Evolutionary conservation across 2,329 filamentous ascomycete genomes (phyloP).

Genomic region (Epichloe gansuensis): DNA sequence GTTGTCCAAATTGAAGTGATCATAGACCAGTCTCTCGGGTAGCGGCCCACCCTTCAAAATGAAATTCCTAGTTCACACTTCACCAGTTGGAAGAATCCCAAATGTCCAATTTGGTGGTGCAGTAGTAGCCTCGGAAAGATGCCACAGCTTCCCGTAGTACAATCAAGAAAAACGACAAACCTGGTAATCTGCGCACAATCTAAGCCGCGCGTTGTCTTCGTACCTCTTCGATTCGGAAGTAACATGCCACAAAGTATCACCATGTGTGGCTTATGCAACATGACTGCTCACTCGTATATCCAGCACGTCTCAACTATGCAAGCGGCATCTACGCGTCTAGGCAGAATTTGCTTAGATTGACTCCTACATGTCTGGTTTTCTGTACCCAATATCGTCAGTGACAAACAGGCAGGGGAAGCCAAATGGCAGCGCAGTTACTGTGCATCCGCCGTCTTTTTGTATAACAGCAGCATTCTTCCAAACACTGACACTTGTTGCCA

Average conservation of each 20-base stretch:
- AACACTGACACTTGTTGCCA: not conserved
- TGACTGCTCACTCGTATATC: not conserved
- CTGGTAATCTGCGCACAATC: too few species aligned
- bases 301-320: not conserved
- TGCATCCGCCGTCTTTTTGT: not conserved
- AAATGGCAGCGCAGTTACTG: not conserved
- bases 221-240: too few species aligned
- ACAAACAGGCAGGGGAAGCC: not conserved
- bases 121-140: too few species aligned
- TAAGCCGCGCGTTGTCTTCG: too few species aligned
- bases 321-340: not conserved
- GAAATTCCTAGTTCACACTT: too few species aligned
- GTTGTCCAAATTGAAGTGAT: too few species aligned
- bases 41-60: too few species aligned
- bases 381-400: slow-evolving; percentile 1
- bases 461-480: not conserved
- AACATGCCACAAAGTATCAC: not conserved
- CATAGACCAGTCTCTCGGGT: too few species aligned
- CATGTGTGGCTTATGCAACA: not conserved
- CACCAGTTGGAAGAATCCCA: too few species aligned
- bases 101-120: too few species aligned
- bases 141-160: too few species aligned
- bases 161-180: too few species aligned
- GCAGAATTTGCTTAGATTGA: not conserved
- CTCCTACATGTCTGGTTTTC: not conserved